Evolutionary conservation across 2,329 filamentous ascomycete species (phyloP).

Genomic region (Phialophora tarda): DNA sequence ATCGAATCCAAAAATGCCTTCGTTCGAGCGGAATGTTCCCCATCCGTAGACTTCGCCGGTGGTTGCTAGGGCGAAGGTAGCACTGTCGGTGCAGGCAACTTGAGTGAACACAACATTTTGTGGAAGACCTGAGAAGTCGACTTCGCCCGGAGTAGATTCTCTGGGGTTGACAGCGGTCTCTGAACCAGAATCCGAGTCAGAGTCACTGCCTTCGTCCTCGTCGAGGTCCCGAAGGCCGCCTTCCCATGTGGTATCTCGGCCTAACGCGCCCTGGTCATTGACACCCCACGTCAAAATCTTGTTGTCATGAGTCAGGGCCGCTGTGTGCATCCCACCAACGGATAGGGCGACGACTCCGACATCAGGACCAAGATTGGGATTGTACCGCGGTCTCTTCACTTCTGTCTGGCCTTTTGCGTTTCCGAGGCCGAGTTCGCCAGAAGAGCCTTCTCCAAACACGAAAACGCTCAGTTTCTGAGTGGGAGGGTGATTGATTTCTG

Average conservation of each 20-base stretch:
- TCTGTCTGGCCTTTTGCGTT: conserved; percentile 66
- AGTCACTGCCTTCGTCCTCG: conserved; percentile 45
- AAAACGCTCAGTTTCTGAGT: conserved; percentile 69
- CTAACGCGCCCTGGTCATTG: conserved; percentile 80
- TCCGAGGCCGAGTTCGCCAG: conserved; percentile 79
- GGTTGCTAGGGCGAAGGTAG: conserved; percentile 75
- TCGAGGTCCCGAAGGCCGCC: conserved; percentile 43
- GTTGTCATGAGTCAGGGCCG: conserved; percentile 77
- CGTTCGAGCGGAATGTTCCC: conserved; percentile 76
- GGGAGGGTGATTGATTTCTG: conserved; percentile 68
- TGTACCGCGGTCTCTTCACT: conserved; percentile 73
- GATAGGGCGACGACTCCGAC: conserved; percentile 61
- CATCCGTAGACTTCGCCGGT: conserved; percentile 80
- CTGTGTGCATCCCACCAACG: conserved; percentile 75
- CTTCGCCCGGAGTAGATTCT: conserved; percentile 69
- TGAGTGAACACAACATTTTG: conserved; percentile 68
- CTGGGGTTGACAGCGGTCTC: conserved; percentile 72
- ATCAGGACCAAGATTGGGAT: conserved; percentile 62
- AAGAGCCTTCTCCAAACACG: conserved; percentile 77
- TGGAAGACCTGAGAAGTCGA: conserved; percentile 61
- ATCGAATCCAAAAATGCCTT: conserved; percentile 63
- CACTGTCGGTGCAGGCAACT: conserved; percentile 74
- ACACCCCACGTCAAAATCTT: conserved; percentile 87
- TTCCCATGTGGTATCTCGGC: conserved; percentile 69
- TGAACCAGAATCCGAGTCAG: conserved; percentile 50